Base-by-base conservation (phyloP, 345 rosid species). In the Erysimum cheiranthoides region DNA sequence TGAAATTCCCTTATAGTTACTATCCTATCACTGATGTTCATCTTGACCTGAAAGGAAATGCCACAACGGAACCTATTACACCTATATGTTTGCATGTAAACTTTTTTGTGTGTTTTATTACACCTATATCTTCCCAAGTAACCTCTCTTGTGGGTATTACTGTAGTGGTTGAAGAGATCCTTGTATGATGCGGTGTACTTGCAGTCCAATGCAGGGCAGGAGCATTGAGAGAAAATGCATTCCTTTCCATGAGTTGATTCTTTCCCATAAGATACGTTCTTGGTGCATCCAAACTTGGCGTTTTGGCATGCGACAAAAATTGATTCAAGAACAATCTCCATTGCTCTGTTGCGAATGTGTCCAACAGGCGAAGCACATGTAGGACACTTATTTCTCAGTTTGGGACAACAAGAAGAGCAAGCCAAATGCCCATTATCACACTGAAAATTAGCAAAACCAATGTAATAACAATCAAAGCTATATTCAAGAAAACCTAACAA, bases 371-470 rank as follows among this genome's bases (percentile, higher is more conserved):
- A 17, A 28, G 78, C 52, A 67, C 87, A 85, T 1, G 53, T n/a
- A 4, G 85, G 78, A 7, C 87, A 87, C 67, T 57, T 80, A 36
- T 83, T 75, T 31, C 16, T 16, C 63, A 85, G 51, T 63, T 82
- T 76, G 27, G 2, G 10, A 75, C 87, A 78, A 73, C 88, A 87
- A 51, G 65, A 28, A n/a, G 80, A 16, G 73, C 86, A 85, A 12
- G 85, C 85, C 40, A 80, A 49, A 58, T 85, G 88, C 9, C 88
- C 88, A 82, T 83, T 86, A 14, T 81, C 84, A 71, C 91, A 87
- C 89, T 53, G 58, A 27, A 21, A 21, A n/a, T n/a, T n/a, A 21
- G 25, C 25, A 21, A 21, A 21, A 21, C 25, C 25, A 21, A 21
- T 21, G 25, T 21, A 21, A 21, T 21, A 21, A 21, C 1, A 21